Conservation (phyloP, 441 rosid species). For the Erysimum cheiri region DNA sequence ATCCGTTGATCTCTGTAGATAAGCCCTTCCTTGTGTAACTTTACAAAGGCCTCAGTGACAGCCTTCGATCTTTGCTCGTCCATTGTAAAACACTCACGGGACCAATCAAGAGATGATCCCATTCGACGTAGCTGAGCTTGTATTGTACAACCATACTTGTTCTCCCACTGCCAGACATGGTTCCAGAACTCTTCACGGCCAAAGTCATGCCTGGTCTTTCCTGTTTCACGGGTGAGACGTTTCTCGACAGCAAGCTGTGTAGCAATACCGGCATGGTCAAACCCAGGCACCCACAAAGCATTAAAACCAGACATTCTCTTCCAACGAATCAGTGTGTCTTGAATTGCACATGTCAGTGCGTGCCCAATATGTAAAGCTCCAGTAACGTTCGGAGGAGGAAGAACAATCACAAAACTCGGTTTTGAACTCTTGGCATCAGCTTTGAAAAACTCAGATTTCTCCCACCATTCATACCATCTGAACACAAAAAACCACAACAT, state of each 20-base stretch:
- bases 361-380: constrained; percentile 96
- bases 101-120: constrained; percentile 96
- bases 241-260: constrained; percentile 56
- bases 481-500: constrained; percentile 34
- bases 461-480: constrained; percentile 96
- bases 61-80: constrained; percentile 85
- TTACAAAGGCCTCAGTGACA: constrained; percentile 78
- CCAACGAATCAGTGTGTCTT: constrained; percentile 81
- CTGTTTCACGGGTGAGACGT: constrained; percentile 56
- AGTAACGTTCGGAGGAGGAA: constrained; percentile 97
- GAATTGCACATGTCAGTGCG: constrained; percentile 84
- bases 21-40: constrained; percentile 70
- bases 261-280: constrained; percentile 96
- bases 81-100: constrained; percentile 98
- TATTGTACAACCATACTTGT: constrained; percentile 72
- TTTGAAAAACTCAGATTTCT: constrained; percentile 61
- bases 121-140: constrained; percentile 65
- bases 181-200: constrained; percentile 79
- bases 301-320: constrained; percentile 92
- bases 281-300: constrained; percentile 89
- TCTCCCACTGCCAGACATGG: constrained; percentile 83
- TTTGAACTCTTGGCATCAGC: constrained; percentile 80
- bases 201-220: constrained; percentile 76
- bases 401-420: constrained; percentile 74
- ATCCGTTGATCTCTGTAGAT: constrained; percentile 83